Conservation (phyloP, 345 rosid species). For the Citrus australasica region DNA sequence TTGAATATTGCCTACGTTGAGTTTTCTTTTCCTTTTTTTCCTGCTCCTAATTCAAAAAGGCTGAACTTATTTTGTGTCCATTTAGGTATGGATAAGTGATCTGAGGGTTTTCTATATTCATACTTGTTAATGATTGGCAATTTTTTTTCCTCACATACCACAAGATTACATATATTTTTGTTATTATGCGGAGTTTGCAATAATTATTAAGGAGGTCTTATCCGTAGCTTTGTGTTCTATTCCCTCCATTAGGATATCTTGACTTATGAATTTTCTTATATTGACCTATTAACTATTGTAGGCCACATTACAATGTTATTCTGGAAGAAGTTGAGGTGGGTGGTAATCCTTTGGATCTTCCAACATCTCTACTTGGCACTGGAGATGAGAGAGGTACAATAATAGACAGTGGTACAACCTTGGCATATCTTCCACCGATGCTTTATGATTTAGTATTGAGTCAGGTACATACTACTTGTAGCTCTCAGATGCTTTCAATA, state of each 20-base stretch:
- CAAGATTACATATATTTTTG: background rate
- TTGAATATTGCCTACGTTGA: background rate
- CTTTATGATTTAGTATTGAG: slow-evolving; percentile 50
- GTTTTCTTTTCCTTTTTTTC: background rate
- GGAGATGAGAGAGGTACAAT: slow-evolving; percentile 56
- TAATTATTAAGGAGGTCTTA: too few species aligned
- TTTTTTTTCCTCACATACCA: background rate
- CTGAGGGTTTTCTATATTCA: background rate
- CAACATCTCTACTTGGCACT: slow-evolving; percentile 46
- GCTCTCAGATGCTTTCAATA: background rate
- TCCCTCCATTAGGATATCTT: background rate
- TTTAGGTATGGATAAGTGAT: background rate
- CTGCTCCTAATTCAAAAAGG: background rate
- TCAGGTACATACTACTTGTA: slow-evolving; percentile 31
- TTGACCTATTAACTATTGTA: slow-evolving; percentile 29
- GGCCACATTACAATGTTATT: slow-evolving; percentile 84
- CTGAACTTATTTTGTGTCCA: background rate
- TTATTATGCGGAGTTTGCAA: too few species aligned
- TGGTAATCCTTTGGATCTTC: slow-evolving; percentile 44
- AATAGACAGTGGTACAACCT: slow-evolving; percentile 91
- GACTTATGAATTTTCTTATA: slow-evolving; percentile 13
- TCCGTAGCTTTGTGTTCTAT: too few species aligned
- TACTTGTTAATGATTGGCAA: background rate
- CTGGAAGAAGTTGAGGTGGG: slow-evolving; percentile 74
- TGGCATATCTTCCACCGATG: slow-evolving; percentile 69